These are phyloP conservation scores for Pseudogymnoascus sp. DNA, from an alignment of 2,329 filamentous ascomycete species.

Conservation along the genomic window DNA sequence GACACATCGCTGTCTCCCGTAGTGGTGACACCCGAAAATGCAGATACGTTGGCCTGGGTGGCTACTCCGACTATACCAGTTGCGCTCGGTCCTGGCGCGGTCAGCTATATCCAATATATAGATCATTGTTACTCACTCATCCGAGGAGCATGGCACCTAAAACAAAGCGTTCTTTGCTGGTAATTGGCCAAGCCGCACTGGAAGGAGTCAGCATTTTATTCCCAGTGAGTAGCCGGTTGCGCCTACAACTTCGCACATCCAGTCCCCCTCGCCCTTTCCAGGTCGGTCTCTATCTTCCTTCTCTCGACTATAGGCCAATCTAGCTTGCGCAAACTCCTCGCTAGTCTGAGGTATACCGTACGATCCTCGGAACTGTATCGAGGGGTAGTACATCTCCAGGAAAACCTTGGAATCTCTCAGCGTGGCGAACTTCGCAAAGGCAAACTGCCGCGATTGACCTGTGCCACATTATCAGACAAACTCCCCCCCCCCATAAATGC, in stretches of 20 bases:
- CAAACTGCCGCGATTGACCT: constrained; percentile 47
- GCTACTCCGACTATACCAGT: constrained; percentile 24
- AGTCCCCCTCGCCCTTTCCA: constrained; percentile 42
- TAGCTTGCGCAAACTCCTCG: constrained; percentile 29
- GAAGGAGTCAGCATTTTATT: constrained; percentile 13
- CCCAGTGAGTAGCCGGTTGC: not conserved
- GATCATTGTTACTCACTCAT: constrained; percentile 35
- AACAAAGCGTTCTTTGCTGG: constrained; percentile 45
- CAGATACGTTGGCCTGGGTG: constrained; percentile 30
- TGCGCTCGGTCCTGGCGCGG: constrained; percentile 24
- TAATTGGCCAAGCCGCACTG: constrained; percentile 51
- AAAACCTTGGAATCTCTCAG: constrained; percentile 42
- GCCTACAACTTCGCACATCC: constrained; percentile 45
- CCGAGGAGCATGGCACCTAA: constrained; percentile 46
- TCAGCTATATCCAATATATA: constrained; percentile 22
- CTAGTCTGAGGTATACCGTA: constrained; percentile 32
- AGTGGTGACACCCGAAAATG: constrained; percentile 36
- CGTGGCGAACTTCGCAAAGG: constrained; percentile 45
- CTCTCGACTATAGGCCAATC: constrained; percentile 44
- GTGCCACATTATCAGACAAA: not conserved
- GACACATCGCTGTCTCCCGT: constrained; percentile 46
- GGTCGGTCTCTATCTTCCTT: constrained; percentile 39
- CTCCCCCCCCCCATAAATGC: not conserved
- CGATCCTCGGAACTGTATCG: constrained; percentile 39
- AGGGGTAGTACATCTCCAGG: constrained; percentile 42